These are phyloP conservation scores for Boletus pseudo-olivaceus DNA, from an alignment of 768 basidiomycete species.

Conservation along the genomic window DNA sequence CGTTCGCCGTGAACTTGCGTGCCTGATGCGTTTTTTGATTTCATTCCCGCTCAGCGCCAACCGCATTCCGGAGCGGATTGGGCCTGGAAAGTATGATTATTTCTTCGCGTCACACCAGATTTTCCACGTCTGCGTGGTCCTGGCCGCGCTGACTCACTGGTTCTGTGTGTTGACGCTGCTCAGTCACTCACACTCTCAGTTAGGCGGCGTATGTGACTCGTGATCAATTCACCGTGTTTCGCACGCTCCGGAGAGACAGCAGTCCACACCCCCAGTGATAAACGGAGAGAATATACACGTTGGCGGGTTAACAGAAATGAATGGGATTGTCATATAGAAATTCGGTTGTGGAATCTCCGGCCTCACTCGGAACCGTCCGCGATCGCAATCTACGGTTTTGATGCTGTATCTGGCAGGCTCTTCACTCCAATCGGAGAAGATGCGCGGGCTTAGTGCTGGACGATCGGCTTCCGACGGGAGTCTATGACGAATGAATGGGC, in stretches of 20 bases:
- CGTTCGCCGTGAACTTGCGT: slow-evolving; percentile 26
- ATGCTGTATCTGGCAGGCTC: slow-evolving; percentile 8
- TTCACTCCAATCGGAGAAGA: slow-evolving; percentile 9
- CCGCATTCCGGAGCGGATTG: slow-evolving; percentile 72
- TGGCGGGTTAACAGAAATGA: slow-evolving; percentile 25
- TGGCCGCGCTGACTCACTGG: slow-evolving; percentile 70
- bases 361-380: slow-evolving; percentile 22
- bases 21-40: slow-evolving; percentile 23
- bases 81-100: slow-evolving; percentile 77
- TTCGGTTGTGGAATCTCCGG: slow-evolving; percentile 17
- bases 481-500: slow-evolving; percentile 30
- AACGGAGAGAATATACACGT: slow-evolving; percentile 31
- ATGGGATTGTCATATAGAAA: slow-evolving; percentile 30
- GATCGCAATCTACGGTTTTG: slow-evolving; percentile 9
- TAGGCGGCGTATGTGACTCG: slow-evolving; percentile 18
- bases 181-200: slow-evolving; percentile 50
- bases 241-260: slow-evolving; percentile 18
- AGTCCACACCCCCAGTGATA: slow-evolving; percentile 19
- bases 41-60: slow-evolving; percentile 63
- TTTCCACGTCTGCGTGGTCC: slow-evolving; percentile 78
- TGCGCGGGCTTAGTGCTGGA: slow-evolving; percentile 21
- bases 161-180: slow-evolving; percentile 52
- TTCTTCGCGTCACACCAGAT: slow-evolving; percentile 85
- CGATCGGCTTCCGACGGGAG: slow-evolving; percentile 27
- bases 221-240: slow-evolving; percentile 26